Conservation (phyloP, 768 basidiomycete genomes). For the Boletus insuetus region DNA sequence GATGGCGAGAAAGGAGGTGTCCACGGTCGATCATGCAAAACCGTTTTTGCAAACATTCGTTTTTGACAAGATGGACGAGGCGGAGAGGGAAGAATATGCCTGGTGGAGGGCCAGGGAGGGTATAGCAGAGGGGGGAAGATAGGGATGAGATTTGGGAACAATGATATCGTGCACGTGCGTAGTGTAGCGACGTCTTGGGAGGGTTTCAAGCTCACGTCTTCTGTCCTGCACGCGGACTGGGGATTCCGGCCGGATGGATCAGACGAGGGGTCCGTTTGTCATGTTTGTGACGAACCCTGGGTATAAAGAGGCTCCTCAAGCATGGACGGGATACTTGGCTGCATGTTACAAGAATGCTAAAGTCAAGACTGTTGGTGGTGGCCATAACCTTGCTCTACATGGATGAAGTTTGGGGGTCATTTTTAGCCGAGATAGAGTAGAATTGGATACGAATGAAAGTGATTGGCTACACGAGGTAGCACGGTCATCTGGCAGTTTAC, state of each 20-base stretch:
- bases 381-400: constrained; percentile 46
- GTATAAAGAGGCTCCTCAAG: constrained; percentile 41
- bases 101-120: constrained; percentile 43
- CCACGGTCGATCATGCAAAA: constrained; percentile 40
- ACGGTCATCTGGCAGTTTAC: no score
- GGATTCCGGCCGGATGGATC: constrained; percentile 42
- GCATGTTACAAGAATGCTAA: constrained; percentile 42
- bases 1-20: constrained; percentile 36
- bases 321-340: constrained; percentile 50
- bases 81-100: constrained; percentile 31
- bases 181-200: constrained; percentile 52
- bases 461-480: no score
- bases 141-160: constrained; percentile 40
- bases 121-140: constrained; percentile 42
- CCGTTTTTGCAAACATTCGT: constrained; percentile 36
- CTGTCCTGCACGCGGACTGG: constrained; percentile 51
- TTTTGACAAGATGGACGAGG: constrained; percentile 41
- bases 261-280: constrained; percentile 46
- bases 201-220: constrained; percentile 45
- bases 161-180: constrained; percentile 37
- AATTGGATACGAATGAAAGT: no score
- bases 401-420: constrained; percentile 44
- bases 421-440: constrained; percentile 19
- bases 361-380: constrained; percentile 43
- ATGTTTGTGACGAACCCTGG: constrained; percentile 41